Evolutionary conservation across 805 yeast genomes (phyloP), one percentile per base, ranked within the genome.

Genomic region (Candida fluviatilis): DNA sequence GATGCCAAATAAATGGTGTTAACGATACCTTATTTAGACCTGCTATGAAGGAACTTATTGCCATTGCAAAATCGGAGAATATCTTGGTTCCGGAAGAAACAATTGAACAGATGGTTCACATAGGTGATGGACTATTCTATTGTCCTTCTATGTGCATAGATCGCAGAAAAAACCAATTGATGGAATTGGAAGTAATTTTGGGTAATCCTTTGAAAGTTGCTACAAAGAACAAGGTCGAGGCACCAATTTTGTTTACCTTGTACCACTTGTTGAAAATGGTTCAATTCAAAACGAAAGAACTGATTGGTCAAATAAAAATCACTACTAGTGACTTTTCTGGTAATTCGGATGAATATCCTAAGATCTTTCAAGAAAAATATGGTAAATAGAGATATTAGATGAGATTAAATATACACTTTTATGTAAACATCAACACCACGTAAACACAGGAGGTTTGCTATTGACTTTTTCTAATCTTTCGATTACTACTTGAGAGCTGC

Each of bases 51-150:
- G 95, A 84, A 56, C 69, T 85, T 13, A 56, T 73, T 15, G 70
- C 69, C 3, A 73, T 84, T 41, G 95, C 95, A 8, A 75, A 73
- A 36, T 76, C 85, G 7, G 90, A 82, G 41, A 86, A 86, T 0
- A 71, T 75, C 26, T 66, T 64, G 3, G 51, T 84, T 23, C 77
- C 78, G 1, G 69, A 57, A 17, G 73, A 61, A n/a, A 56, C 70
- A 15, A 75, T 75, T 42, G 65, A 75, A 18, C 43, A 51, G 34
- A 74, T 78, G 66, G 55, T 78, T 26, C 79, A 77, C 45, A 67
- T 77, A 15, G 65, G 68, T 11, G 73, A 66, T 43, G 71, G 69
- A 4, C 46, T 54, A n/a, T 66, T 63, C 44, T 68, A 66, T 48
- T 40, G 55, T 2, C 73, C 73, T 13, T 66, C 71, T 13, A 67